These are phyloP conservation scores for Mrakia blollopis DNA, from an alignment of 768 basidiomycete species.

Conservation along the genomic window DNA sequence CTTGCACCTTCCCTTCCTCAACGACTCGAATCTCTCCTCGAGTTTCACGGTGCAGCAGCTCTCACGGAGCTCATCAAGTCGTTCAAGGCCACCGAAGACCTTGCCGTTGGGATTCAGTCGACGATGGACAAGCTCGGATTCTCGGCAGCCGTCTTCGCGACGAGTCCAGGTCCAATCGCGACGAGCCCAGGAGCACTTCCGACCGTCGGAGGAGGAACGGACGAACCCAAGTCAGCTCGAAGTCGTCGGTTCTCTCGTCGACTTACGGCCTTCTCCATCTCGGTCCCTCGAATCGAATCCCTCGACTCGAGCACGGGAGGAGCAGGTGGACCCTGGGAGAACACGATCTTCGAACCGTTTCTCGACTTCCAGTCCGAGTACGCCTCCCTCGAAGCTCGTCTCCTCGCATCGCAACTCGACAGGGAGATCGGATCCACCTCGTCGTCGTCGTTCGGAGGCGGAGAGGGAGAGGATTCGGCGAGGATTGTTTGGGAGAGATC, in stretches of 20 bases:
- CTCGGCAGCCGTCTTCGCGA: conserved; percentile 39
- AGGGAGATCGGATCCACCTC: background rate
- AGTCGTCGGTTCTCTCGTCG: conserved; percentile 33
- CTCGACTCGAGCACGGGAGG: conserved; percentile 36
- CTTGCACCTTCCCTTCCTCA: conserved; percentile 78
- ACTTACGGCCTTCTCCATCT: conserved; percentile 31
- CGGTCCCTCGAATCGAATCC: conserved; percentile 38
- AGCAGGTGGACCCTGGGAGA: conserved; percentile 62
- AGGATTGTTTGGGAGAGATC: conserved; percentile 68
- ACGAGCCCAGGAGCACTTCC: background rate
- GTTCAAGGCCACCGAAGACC: conserved; percentile 74
- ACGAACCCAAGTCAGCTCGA: conserved; percentile 27
- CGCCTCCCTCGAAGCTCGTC: conserved; percentile 65
- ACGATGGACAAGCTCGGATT: conserved; percentile 66
- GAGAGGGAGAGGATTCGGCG: conserved; percentile 44
- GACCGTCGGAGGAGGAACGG: background rate
- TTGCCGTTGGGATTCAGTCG: conserved; percentile 66
- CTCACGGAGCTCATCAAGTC: conserved; percentile 66
- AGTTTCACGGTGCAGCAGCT: conserved; percentile 58
- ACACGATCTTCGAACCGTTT: conserved; percentile 88
- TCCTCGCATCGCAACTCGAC: conserved; percentile 48
- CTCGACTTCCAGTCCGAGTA: conserved; percentile 86
- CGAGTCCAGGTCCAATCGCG: conserved; percentile 29
- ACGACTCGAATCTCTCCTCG: conserved; percentile 65
- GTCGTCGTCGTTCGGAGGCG: conserved; percentile 9